Conservation (phyloP, 1,284 basidiomycete species). For the Volvariella surrecta region DNA sequence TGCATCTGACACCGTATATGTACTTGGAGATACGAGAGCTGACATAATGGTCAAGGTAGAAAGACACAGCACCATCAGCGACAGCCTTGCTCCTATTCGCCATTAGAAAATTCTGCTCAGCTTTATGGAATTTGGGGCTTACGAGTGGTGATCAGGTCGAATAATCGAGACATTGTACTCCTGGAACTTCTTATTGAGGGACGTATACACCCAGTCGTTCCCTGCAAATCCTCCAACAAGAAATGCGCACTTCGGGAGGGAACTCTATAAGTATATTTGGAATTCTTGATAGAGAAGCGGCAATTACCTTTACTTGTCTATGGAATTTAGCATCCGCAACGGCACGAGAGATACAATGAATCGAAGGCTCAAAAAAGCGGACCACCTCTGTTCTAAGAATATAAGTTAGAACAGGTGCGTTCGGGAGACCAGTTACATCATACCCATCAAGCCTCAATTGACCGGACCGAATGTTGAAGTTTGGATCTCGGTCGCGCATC, state of each 20-base stretch:
- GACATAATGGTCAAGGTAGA: conserved; percentile 39
- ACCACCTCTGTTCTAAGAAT: background rate
- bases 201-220: conserved; percentile 15
- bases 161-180: conserved; percentile 13
- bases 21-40: conserved; percentile 31
- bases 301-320: no score
- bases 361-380: conserved; percentile 1
- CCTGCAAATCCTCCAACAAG: conserved; percentile 17
- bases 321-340: background rate
- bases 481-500: conserved; percentile 31
- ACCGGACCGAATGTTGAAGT: conserved; percentile 33
- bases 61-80: conserved; percentile 42
- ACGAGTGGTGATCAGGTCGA: conserved; percentile 21
- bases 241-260: conserved; percentile 3
- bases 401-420: background rate
- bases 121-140: background rate
- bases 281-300: no score
- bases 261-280: no score
- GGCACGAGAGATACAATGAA: background rate
- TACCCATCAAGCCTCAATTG: conserved; percentile 39
- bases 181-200: conserved; percentile 12
- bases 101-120: background rate
- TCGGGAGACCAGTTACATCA: background rate
- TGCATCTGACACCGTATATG: conserved; percentile 32
- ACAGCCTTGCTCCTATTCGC: conserved; percentile 40